Percentiles rank a stretch among this genome's conserved stretches.
Evolutionary conservation across 495 filamentous ascomycete genomes (phyloP).

Genomic region (Bacidia gigantensis): DNA sequence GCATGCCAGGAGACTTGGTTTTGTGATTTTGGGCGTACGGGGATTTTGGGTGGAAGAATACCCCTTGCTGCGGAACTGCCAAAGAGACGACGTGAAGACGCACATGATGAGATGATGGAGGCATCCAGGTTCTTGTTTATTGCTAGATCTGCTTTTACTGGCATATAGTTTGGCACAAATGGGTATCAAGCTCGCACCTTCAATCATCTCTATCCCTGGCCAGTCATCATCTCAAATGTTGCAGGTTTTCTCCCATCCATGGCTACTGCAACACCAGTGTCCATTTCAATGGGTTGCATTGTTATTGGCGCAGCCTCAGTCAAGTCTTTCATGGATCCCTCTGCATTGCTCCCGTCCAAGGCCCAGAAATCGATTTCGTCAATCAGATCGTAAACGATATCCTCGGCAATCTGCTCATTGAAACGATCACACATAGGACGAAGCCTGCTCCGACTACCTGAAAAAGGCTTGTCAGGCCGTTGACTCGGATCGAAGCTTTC

Average conservation of each 20-base stretch:
- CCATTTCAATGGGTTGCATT: conserved; percentile 5
- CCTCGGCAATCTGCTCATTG: conserved; percentile 90
- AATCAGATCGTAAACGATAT: conserved; percentile 78
- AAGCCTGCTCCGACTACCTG: conserved; percentile 22
- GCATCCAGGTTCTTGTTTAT: too few relatives aligned
- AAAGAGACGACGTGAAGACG: too few relatives aligned
- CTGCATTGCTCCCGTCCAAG: conserved; percentile 9
- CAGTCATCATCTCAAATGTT: neutral
- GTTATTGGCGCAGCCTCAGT: conserved; percentile 6
- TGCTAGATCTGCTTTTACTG: too few relatives aligned
- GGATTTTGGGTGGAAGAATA: too few relatives aligned
- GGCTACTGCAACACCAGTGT: conserved; percentile 6
- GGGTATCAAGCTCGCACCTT: neutral
- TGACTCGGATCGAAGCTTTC: conserved; percentile 5
- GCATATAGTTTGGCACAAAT: too few relatives aligned
- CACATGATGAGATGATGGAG: too few relatives aligned
- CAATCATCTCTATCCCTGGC: neutral
- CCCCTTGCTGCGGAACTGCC: too few relatives aligned
- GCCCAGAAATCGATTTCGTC: conserved; percentile 35
- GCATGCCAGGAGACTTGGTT: too few relatives aligned
- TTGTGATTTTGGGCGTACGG: too few relatives aligned
- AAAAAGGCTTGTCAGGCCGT: conserved; percentile 9
- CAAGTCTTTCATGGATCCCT: conserved; percentile 9
- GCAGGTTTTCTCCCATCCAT: conserved; percentile 8
- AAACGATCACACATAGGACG: conserved; percentile 64